Base-by-base conservation (phyloP, 164 flowering plant species). In the Umbellularia californica region DNA sequence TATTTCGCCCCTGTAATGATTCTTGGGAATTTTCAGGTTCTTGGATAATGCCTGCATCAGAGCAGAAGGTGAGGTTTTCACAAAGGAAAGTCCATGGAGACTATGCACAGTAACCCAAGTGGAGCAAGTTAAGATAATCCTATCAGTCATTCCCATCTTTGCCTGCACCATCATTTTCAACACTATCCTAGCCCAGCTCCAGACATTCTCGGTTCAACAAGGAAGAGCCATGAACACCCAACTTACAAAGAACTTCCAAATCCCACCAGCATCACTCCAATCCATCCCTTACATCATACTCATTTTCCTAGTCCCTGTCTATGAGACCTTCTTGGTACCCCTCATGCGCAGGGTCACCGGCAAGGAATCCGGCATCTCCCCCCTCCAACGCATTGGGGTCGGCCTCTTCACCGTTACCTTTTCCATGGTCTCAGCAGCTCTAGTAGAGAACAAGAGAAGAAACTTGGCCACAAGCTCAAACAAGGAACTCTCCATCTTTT, bases 11-110 rank as follows among this genome's bases (percentile, higher is more conserved):
- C 19, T 17, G 47, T 5, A 65, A 14, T 25, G 20, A 30, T 33
- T 28, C 19, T 15, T 23, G 69, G 15, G n/a, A 30, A 6, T 67
- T 19, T 19, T 67, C 88, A 94, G 97, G 81, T 95, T 89, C 84
- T 76, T 95, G 86, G 93, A 95, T 87, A 95, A 90, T 72, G 99
- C 99, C 12, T 90, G 92, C 90, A 85, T 65, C 41, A 89, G 76
- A 75, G 71, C 41, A 11, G 75, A 82, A 79, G 89, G 83, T 13
- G 84, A 79, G 6, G 76, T 55, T 20, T 73, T 68, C 5, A 68
- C 22, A 9, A 81, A 77, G 65, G 94, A 90, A 74, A 84, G 88
- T 65, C 87, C 90, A 58, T 92, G 94, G 97, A 86, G 82, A 71
- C 78, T 90, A 27, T 92, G 97, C 84, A 85, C 88, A 0, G 82